These are phyloP conservation scores for Backusella morwellensis DNA, from an alignment of 192 early-diverging fungal species.

Conservation along the genomic window DNA sequence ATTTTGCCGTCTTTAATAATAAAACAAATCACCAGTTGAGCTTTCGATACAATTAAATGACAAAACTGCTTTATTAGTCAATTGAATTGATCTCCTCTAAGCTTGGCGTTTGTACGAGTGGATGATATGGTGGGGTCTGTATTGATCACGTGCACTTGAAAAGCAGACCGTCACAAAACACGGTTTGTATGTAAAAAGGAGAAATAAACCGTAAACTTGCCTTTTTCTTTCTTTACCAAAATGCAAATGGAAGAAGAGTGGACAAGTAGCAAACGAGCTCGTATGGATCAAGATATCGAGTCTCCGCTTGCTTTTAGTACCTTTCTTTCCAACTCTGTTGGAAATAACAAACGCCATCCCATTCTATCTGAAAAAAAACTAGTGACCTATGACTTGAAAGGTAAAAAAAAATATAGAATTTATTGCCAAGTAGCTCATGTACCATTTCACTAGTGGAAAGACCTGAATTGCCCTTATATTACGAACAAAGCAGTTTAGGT, in stretches of 20 bases:
- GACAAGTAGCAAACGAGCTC: slow-evolving; percentile 8
- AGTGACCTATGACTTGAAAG: slow-evolving; percentile 17
- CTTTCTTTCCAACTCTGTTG: slow-evolving; percentile 15
- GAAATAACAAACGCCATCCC: slow-evolving; percentile 3
- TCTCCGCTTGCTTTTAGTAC: slow-evolving; percentile 9
- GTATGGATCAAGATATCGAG: background rate
- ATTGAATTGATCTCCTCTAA: background rate
- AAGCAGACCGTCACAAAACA: background rate
- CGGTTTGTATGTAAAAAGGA: background rate
- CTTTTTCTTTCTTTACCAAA: background rate
- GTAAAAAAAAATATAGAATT: background rate
- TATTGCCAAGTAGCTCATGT: background rate
- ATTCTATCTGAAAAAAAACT: slow-evolving; percentile 19
- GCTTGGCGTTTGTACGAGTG: too few species aligned
- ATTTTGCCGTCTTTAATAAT: too few species aligned
- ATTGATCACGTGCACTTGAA: background rate
- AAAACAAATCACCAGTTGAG: too few species aligned
- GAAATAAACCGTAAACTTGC: too few species aligned
- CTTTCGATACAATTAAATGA: background rate
- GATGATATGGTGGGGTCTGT: too few species aligned
- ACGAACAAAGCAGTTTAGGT: slow-evolving; percentile 61
- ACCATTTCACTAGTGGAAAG: slow-evolving; percentile 22
- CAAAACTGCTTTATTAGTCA: background rate
- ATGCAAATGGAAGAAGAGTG: background rate
- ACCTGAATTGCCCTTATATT: slow-evolving; percentile 64